Base-by-base conservation (phyloP, 208 protist species). In the Vickermania ingenoplastis region DNA sequence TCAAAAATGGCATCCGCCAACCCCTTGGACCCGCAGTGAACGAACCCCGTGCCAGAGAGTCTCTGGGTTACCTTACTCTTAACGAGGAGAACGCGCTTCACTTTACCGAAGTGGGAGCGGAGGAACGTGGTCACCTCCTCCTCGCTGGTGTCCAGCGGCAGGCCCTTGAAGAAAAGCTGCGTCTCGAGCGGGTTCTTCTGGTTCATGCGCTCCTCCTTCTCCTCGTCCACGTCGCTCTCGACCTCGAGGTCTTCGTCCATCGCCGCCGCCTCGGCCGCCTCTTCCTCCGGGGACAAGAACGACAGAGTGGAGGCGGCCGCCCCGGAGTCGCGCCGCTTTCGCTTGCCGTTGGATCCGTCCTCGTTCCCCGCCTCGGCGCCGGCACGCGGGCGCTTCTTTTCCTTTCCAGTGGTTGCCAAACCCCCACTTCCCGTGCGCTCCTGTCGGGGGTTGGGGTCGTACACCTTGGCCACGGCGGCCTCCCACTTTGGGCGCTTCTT, bases 181-280 rank as follows among this genome's bases (percentile, higher is more conserved):
- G 89, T 95, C 24, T 88, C 74, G 2, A 95, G 69, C 26, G 89
- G 89, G 61, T 95, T 79, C 23, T 76, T 72, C 67, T 84, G 52
- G 66, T 95, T 95, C 68, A 95, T 54, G 31, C 84, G 84, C 59
- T 89, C 72, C 75, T 92, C 73, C 67, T 86, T 84, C 59, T 92
- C 85, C 71, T 95, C 89, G 53, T 95, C 89, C 24, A 95, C 81
- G 49, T 95, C 89, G 54, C 83, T 91, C 67, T 95, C 84, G 60
- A 95, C 85, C 71, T 95, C 87, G 29, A 50, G 69, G 11, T 75
- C 78, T 41, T 85, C 82, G 52, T 69, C 63, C 51, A 57, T 59
- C 26, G 49, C 60, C 41, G 24, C 75, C 36, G 78, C 75, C 2
- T 30, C 50, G 27, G 60, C 71, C 56, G 57, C 71, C 51, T 77